These are phyloP conservation scores for Talaromyces verruculosus DNA, from an alignment of 2,329 filamentous ascomycete genomes.

Conservation along the genomic window DNA sequence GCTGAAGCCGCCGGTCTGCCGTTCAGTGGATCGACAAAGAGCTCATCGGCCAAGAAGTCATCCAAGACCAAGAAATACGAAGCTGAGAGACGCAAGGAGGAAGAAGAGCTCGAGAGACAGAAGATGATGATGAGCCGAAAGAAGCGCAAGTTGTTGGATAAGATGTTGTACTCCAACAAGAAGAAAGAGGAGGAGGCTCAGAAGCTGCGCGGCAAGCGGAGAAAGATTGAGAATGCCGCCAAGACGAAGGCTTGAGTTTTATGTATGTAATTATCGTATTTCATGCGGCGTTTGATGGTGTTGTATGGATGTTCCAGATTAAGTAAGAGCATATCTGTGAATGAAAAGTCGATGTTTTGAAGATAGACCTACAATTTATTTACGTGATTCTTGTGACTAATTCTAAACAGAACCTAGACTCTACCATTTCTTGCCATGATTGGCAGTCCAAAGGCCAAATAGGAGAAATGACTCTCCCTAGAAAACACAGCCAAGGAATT, in stretches of 20 bases:
- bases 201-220: slow-evolving; percentile 82
- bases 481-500: too few species aligned
- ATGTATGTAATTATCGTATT: slow-evolving; percentile 15
- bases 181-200: slow-evolving; percentile 89
- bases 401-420: not conserved
- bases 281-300: slow-evolving; percentile 14
- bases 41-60: slow-evolving; percentile 62
- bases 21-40: slow-evolving; percentile 53
- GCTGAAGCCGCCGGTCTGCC: slow-evolving; percentile 76
- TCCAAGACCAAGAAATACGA: slow-evolving; percentile 69
- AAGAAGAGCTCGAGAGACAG: slow-evolving; percentile 84
- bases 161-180: slow-evolving; percentile 94
- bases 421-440: not conserved
- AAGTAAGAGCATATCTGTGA: slow-evolving; percentile 9
- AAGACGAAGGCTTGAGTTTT: slow-evolving; percentile 29
- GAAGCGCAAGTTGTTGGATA: slow-evolving; percentile 95
- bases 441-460: not conserved
- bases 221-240: slow-evolving; percentile 71
- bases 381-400: not conserved
- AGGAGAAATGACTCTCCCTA: too few species aligned
- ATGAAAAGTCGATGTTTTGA: slow-evolving; percentile 10
- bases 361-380: not conserved
- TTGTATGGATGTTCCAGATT: slow-evolving; percentile 10
- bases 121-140: slow-evolving; percentile 99
- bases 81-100: slow-evolving; percentile 64